Evolutionary conservation across 352 stramenopile genomes (phyloP).

Genomic region (Saprolegnia parasitica): DNA sequence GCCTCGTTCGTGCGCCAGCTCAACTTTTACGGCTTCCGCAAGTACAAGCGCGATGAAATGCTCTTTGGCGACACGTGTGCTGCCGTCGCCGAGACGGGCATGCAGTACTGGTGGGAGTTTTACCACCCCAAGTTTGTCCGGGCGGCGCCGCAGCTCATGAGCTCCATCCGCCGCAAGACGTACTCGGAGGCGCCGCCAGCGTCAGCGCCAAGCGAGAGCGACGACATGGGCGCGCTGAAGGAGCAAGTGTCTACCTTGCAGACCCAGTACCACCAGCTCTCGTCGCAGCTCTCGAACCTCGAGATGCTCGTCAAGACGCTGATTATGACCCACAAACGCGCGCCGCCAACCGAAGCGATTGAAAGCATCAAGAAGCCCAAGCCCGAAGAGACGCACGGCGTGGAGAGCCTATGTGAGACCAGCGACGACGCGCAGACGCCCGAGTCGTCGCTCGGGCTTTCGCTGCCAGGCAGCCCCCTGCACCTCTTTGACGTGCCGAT

Average conservation of each 20-base stretch:
- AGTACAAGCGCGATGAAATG: constrained; percentile 31
- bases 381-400: neutral
- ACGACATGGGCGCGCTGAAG: constrained; percentile 15
- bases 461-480: neutral
- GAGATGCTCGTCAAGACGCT: constrained; percentile 18
- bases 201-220: neutral
- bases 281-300: constrained; percentile 11
- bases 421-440: constrained; percentile 8
- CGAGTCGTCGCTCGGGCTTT: neutral
- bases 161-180: constrained; percentile 33
- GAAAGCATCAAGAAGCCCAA: constrained; percentile 1
- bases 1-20: constrained; percentile 35
- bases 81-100: constrained; percentile 66
- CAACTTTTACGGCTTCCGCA: constrained; percentile 40
- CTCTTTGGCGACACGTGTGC: constrained; percentile 30
- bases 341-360: neutral
- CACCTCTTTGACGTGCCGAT: neutral
- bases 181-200: constrained; percentile 6
- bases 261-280: constrained; percentile 16
- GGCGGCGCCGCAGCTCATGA: constrained; percentile 29
- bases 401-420: constrained; percentile 5
- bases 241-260: constrained; percentile 22
- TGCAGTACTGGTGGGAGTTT: constrained; percentile 89
- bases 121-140: constrained; percentile 36
- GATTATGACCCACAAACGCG: constrained; percentile 12